Evolutionary conservation across 2,329 filamentous ascomycete genomes (phyloP).

Genomic region (Talaromyces sp.): DNA sequence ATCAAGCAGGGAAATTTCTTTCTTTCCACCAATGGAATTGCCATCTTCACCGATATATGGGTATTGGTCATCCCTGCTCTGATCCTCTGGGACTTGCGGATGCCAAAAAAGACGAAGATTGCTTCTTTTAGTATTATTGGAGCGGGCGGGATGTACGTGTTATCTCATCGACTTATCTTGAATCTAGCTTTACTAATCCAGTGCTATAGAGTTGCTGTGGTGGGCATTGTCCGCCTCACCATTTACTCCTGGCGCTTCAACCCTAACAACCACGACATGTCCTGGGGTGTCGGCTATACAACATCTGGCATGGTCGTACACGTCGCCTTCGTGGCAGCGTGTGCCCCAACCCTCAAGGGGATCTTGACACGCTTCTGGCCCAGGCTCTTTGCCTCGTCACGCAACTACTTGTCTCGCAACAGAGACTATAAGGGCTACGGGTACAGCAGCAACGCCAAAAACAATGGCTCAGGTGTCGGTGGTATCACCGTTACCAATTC

Average conservation of each 20-base stretch:
- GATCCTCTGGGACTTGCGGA: conserved; percentile 24
- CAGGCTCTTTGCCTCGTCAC: background rate
- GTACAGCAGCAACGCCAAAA: background rate
- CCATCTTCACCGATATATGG: conserved; percentile 27
- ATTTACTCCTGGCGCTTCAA: conserved; percentile 4
- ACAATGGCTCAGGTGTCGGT: background rate
- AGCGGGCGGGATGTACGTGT: background rate
- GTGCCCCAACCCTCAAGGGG: background rate
- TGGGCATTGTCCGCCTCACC: background rate
- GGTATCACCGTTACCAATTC: background rate
- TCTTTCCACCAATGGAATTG: conserved; percentile 20
- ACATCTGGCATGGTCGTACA: conserved; percentile 1
- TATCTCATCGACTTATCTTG: background rate
- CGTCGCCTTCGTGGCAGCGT: background rate
- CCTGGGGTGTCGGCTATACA: background rate
- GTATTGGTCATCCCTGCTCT: conserved; percentile 26
- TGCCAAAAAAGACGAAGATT: conserved; percentile 22
- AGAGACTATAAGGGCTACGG: background rate
- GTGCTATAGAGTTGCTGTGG: background rate
- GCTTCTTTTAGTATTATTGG: conserved; percentile 21
- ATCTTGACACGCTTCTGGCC: conserved; percentile 1
- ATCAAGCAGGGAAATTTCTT: conserved; percentile 24
- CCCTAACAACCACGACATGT: conserved; percentile 1
- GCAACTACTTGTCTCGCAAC: background rate
- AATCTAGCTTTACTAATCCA: background rate